Evolutionary conservation across 2,329 filamentous ascomycete genomes (phyloP), one percentile per base, ranked within the genome.

Genomic region (Thelonectria discophora): DNA sequence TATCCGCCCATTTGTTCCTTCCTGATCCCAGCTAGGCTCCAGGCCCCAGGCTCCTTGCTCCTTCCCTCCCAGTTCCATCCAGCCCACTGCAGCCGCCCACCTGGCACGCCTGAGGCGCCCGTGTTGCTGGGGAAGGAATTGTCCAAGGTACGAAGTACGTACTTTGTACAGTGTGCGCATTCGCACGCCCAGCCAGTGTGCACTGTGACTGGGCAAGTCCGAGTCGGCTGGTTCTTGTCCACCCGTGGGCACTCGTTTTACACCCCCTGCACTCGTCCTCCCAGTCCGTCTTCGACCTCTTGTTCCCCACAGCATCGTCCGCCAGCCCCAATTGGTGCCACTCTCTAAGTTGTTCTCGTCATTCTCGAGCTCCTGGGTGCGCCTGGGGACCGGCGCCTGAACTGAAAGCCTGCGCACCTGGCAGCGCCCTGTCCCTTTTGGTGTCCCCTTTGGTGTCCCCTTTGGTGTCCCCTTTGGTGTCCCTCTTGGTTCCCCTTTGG

Each of bases 311-410:
- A 48, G 27, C 56, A 65, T 61, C 50, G 24, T 37, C 65, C 62
- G 45, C 63, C 61, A 49, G 57, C 69, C 52, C 69, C 69, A 71
- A 71, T 71, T 71, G 69, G 65, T 68, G 55, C 68, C 59, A 68
- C 59, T 51, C 56, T 62, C 58, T 63, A 52, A 56, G 60, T 67
- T 65, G 71, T 65, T 70, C 69, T 71, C 69, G 69, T 71, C 67
- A 71, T 70, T 63, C 66, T 70, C 69, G 66, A 71, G 69, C 65
- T 69, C 60, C 51, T 55, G 10, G 17, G 49, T 53, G 55, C 46
- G 54, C 53, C 21, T 47, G 45, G n/a, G 43, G 9, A 11, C 20
- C 45, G 6, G 3, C 45, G 21, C 45, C 21, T 47, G 45, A 30
- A 47, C 45, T 47, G 21, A 30, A 30, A 42, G 45, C 55, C 21